phyloP scores from a whole-genome alignment of 2,329 filamentous ascomycete species.

The Eutypa lata region DNA sequence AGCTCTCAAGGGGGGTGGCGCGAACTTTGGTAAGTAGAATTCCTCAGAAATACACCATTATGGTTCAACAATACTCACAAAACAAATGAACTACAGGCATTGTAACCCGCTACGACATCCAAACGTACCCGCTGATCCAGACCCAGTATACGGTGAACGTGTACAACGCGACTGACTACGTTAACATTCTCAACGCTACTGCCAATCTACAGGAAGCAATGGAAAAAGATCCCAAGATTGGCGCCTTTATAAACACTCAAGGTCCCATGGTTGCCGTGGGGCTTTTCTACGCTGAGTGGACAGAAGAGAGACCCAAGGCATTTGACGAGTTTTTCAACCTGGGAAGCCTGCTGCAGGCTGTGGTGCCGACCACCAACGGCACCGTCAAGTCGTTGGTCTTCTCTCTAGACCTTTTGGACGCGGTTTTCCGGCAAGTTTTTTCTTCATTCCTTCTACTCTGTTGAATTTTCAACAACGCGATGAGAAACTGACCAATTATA shows the following conservation, averaged over 20 bases:
- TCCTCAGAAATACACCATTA: too few species aligned
- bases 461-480: too few species aligned
- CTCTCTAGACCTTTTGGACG: not conserved
- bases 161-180: constrained; percentile 11
- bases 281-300: constrained; percentile 12
- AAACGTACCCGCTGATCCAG: constrained; percentile 12
- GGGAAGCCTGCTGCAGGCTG: constrained; percentile 3
- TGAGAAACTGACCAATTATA: too few species aligned
- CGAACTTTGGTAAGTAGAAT: constrained; percentile 16
- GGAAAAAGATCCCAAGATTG: constrained; percentile 14
- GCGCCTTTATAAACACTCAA: constrained; percentile 11
- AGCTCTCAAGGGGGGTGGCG: constrained; percentile 16
- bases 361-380: constrained; percentile 1
- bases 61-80: not conserved
- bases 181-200: constrained; percentile 10
- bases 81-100: constrained; percentile 7
- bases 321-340: constrained; percentile 15
- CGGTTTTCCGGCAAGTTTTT: not conserved
- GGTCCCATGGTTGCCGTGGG: constrained; percentile 5
- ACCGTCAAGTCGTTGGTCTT: constrained; percentile 3
- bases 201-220: constrained; percentile 10
- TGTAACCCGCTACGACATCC: constrained; percentile 16
- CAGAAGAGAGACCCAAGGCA: not conserved
- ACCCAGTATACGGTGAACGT: constrained; percentile 12
- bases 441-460: not conserved